A percentile compares a stretch with the other conserved stretches of the same genome.
Conservation (phyloP, 768 basidiomycete genomes). For the Pulveroboletus frians region DNA sequence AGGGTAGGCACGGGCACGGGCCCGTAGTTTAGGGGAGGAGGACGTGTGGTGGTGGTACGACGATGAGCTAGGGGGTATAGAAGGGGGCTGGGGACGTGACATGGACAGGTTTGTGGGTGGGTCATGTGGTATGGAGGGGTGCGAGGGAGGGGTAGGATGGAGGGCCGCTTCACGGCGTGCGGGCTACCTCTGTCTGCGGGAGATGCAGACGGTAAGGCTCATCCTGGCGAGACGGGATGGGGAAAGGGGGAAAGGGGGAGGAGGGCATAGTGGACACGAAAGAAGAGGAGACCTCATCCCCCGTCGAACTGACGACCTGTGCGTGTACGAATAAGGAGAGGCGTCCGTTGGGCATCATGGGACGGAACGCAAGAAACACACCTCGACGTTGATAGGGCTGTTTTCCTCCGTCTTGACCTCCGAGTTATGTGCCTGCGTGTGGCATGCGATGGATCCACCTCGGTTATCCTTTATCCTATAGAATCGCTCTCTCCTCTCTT, state of each 20-base stretch:
- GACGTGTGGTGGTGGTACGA: slow-evolving; percentile 20
- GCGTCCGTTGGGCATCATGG: no score
- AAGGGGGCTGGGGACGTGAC: slow-evolving; percentile 1
- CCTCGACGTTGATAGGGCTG: slow-evolving; percentile 74
- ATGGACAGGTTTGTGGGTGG: not conserved
- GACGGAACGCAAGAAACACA: slow-evolving; percentile 6
- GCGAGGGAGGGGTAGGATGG: slow-evolving; percentile 7
- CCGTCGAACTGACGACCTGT: no score
- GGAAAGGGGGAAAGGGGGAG: slow-evolving; percentile 19
- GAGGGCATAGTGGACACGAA: slow-evolving; percentile 7
- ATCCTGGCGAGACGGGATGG: slow-evolving; percentile 7
- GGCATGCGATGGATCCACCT: slow-evolving; percentile 5
- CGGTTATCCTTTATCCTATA: slow-evolving; percentile 9
- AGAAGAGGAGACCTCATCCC: no score
- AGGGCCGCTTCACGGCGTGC: slow-evolving; percentile 16
- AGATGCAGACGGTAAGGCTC: not conserved
- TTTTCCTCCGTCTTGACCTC: slow-evolving; percentile 53
- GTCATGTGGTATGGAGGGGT: slow-evolving; percentile 2
- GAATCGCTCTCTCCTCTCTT: not conserved
- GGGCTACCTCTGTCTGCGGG: not conserved
- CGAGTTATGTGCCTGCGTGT: slow-evolving; percentile 22
- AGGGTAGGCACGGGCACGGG: slow-evolving; percentile 10
- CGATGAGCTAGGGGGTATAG: slow-evolving; percentile 7
- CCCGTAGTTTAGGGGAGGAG: slow-evolving; percentile 22
- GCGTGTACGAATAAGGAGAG: no score